Evolutionary conservation across 768 basidiomycete species (phyloP).

Genomic region (Collybiopsis luxurians): DNA sequence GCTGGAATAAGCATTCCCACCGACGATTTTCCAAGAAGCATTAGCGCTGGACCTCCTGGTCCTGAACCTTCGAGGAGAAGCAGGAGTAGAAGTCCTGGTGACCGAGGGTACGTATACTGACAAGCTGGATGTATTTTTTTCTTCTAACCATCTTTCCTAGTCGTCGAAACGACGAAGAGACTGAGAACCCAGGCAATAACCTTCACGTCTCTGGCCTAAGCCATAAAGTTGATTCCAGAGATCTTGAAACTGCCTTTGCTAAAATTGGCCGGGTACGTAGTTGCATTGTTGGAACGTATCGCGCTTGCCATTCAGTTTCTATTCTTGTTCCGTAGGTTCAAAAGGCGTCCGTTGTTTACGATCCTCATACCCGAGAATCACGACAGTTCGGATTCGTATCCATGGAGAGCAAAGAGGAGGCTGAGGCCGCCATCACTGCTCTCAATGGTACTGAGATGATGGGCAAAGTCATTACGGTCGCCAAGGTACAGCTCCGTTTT

Average conservation of each 20-base stretch:
- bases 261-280: slow-evolving; percentile 80
- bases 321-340: slow-evolving; percentile 47
- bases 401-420: slow-evolving; percentile 81
- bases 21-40: slow-evolving; percentile 40
- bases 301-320: no score
- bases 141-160: slow-evolving; percentile 9
- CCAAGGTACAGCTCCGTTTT: slow-evolving; percentile 53
- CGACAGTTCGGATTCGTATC: slow-evolving; percentile 84
- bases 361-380: slow-evolving; percentile 70
- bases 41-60: slow-evolving; percentile 52
- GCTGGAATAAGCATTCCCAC: slow-evolving; percentile 72
- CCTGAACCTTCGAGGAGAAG: slow-evolving; percentile 56
- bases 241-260: slow-evolving; percentile 84
- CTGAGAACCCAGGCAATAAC: slow-evolving; percentile 68
- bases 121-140: slow-evolving; percentile 14
- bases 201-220: slow-evolving; percentile 59
- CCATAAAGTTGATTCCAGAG: slow-evolving; percentile 68
- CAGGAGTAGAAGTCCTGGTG: slow-evolving; percentile 76
- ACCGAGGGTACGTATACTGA: slow-evolving; percentile 60
- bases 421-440: slow-evolving; percentile 84
- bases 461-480: slow-evolving; percentile 86
- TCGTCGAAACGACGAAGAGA: slow-evolving; percentile 34
- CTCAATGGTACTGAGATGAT: slow-evolving; percentile 81
- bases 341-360: slow-evolving; percentile 70
- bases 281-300: no score